phyloP scores from a whole-genome alignment of 306 rosid genomes.

The Cotoneaster glaucophyllus region DNA sequence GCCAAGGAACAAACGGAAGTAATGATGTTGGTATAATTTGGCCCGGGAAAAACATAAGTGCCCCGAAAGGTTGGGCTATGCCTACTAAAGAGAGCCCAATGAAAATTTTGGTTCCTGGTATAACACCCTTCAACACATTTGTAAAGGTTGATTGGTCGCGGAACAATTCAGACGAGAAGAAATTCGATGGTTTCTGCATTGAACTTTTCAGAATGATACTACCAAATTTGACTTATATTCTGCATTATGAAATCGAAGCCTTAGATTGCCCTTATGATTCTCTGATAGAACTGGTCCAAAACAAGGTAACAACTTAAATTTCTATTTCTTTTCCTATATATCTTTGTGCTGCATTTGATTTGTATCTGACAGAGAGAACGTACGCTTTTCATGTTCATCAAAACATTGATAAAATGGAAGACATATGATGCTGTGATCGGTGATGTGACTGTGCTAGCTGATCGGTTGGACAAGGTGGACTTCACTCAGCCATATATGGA shows the following conservation, averaged over 20 bases:
- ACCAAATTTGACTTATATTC: constrained; percentile 26
- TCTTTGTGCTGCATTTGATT: neutral
- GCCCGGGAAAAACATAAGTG: constrained; percentile 34
- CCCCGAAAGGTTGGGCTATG: constrained; percentile 54
- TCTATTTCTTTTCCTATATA: no score
- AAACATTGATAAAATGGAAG: constrained; percentile 10
- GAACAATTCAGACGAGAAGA: neutral
- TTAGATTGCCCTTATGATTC: constrained; percentile 18
- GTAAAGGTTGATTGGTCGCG: constrained; percentile 31
- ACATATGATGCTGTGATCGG: constrained; percentile 48
- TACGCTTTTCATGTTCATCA: constrained; percentile 10
- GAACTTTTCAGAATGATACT: constrained; percentile 23
- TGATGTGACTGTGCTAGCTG: constrained; percentile 42
- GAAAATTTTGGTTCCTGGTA: constrained; percentile 44
- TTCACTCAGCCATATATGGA: constrained; percentile 55
- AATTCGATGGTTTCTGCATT: constrained; percentile 50
- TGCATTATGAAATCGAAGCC: constrained; percentile 27
- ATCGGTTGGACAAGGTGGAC: constrained; percentile 42
- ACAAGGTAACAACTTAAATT: constrained; percentile 34
- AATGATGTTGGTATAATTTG: constrained; percentile 33
- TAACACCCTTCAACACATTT: constrained; percentile 43
- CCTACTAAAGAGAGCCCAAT: constrained; percentile 33
- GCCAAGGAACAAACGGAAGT: neutral
- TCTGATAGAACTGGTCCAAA: constrained; percentile 29
- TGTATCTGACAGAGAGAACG: neutral